A percentile compares a stretch with the other conserved stretches of the same genome.
Evolutionary conservation across 306 rosid species (phyloP).

Genomic region (Castanospermum australe): DNA sequence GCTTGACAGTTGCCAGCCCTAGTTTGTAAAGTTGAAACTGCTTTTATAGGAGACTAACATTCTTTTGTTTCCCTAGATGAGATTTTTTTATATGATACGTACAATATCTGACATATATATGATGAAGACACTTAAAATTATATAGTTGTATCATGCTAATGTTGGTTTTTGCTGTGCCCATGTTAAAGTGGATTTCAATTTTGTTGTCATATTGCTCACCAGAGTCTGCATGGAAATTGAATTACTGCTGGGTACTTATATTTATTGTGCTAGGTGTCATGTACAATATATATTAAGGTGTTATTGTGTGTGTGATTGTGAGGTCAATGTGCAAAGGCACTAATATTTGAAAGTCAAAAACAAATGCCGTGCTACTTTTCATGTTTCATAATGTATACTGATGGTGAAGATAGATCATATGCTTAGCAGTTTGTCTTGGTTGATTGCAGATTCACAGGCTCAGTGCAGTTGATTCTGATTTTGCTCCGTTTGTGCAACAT

Average conservation of each 20-base stretch:
- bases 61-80: not conserved
- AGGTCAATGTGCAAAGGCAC: not conserved
- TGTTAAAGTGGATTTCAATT: not conserved
- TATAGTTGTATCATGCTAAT: not conserved
- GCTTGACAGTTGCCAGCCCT: not conserved
- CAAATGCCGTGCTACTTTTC: not conserved
- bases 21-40: not conserved
- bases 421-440: conserved; percentile 31
- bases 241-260: not conserved
- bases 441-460: conserved; percentile 78
- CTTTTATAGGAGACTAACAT: not conserved
- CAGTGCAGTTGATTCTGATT: conserved; percentile 79
- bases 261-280: not conserved
- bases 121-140: not conserved
- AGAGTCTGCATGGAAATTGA: not conserved
- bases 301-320: not conserved
- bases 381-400: not conserved
- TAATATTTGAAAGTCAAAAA: not conserved
- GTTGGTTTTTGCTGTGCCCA: not conserved
- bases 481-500: conserved; percentile 88
- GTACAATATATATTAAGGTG: not conserved
- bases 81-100: not conserved
- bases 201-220: not conserved
- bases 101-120: not conserved
- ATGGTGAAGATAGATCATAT: not conserved